Evolutionary conservation across 2,329 filamentous ascomycete genomes (phyloP), one percentile per base, ranked within the genome.

Genomic region (Fusarium sp.): DNA sequence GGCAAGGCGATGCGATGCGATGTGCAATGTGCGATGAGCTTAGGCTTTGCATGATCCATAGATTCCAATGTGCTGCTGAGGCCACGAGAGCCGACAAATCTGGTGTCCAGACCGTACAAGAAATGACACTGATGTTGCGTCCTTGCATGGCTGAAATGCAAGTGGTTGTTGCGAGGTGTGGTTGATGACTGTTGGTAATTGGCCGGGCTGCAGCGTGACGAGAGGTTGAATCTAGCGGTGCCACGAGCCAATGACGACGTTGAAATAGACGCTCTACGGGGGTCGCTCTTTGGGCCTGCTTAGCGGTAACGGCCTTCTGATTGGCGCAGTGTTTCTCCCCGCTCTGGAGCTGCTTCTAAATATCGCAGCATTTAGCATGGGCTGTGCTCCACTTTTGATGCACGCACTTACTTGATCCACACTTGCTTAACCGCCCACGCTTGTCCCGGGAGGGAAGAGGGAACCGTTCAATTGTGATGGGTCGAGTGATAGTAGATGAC

Each of bases 341-440:
- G 34, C 47, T 28, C 48, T 36, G 51, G 58, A 50, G 54, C 28
- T 70, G 73, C 73, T 72, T 70, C 74, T 75, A 73, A 65, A 69
- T 74, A 62, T 70, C 54, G 74, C 74, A 66, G 47, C 55, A n/a
- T 56, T 41, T 20, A 20, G 24, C 51, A 38, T 54, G 51, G 51
- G 11, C 18, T 18, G 24, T 22, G 34, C 9, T 12, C 64, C 63
- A 56, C 56, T 68, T 22, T 52, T 47, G 54, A 74, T 72, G 72
- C 72, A 75, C 68, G 72, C 72, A 75, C 72, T 74, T 74, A 70
- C 55, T 68, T 68, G 70, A 64, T 52, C 71, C 72, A 66, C 62
- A 58, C 47, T 54, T 72, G 70, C 71, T 73, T 78, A 78, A 75
- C 76, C 77, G 77, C 77, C 74, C 69, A 73, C 70, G 62, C 70